Percentiles rank a stretch among this genome's conserved stretches.
Conservation (phyloP, 306 rosid genomes). For the Albizia julibrissin region DNA sequence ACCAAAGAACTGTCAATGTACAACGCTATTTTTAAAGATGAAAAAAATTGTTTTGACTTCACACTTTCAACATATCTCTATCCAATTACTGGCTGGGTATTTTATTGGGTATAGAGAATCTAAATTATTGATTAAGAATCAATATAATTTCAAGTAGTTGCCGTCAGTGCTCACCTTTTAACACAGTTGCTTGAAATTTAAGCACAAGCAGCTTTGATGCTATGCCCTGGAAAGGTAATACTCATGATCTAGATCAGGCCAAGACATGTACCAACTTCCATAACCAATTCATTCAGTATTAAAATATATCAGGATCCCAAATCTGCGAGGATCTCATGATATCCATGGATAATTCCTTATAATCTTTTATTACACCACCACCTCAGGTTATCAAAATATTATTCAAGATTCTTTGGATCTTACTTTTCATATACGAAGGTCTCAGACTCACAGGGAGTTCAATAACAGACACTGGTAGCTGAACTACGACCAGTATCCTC, state of each 20-base stretch:
- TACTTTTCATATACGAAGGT: conserved; percentile 4
- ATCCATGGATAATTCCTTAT: background rate
- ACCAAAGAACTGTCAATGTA: background rate
- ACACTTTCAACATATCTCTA: background rate
- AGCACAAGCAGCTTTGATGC: background rate
- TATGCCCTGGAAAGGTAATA: background rate
- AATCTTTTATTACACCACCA: conserved; percentile 1
- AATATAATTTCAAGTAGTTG: background rate
- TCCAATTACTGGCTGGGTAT: background rate
- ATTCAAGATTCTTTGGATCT: conserved; percentile 29
- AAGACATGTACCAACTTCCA: background rate
- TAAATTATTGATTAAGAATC: background rate
- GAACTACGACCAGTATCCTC: conserved; percentile 47
- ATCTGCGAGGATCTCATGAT: background rate
- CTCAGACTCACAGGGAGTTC: conserved; percentile 13
- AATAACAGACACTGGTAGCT: conserved; percentile 50
- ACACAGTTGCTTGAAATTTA: background rate
- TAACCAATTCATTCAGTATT: background rate
- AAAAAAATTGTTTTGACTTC: background rate
- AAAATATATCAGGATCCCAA: background rate
- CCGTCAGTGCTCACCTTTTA: background rate
- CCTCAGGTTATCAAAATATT: conserved; percentile 11
- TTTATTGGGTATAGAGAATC: background rate
- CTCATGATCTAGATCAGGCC: background rate
- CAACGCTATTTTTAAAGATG: background rate